Base-by-base conservation (phyloP, 805 yeast species). In the Saturnispora ahearnii region DNA sequence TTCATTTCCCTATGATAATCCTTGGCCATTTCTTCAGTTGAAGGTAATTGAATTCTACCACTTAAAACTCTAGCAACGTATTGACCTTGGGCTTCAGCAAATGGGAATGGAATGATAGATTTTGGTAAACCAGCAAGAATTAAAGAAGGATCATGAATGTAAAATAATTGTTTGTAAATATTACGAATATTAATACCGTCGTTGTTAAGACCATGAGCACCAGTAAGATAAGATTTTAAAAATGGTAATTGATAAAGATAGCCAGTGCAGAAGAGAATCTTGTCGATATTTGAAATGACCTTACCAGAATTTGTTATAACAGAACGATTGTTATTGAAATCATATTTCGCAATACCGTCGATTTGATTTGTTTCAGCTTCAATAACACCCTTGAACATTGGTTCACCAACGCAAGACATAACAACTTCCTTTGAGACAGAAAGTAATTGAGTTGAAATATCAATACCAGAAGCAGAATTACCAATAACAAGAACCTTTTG, bases 381-480 rank as follows among this genome's bases (percentile, higher is more conserved):
- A 21, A 53, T 47, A 7, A 63, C 58, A 32, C 63, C 65, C 7
- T 62, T 62, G 3, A 62, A 59, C 33, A 62, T 57, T 31, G 68
- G 64, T 18, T 60, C 59, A 31, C 66, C 59, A 10, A 59, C 50
- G 18, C 67, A 55, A 3, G 69, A 64, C 50, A 65, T 57, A 8
- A 58, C 49, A 42, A 65, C 63, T 37, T 54, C 53, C n/a, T 56
- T 55, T 2, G 69, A 61, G 22, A 54, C 58, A 1, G 69, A 63
- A 26, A 59, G 55, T 26, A 63, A 48, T 49, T 66, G 70, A 5
- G 67, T 62, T 3, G 68, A 61, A 30, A 66, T 62, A 60, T 88
- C 96, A 18, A 79, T 76, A 28, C 91, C 96, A 30, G 88, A 80
- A 2, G 93, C 84, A 10, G 82, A 79, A 57, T 81, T 64, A 41